Base-by-base conservation (phyloP, 768 basidiomycete genomes). In the Xerocomus spinulosus region DNA sequence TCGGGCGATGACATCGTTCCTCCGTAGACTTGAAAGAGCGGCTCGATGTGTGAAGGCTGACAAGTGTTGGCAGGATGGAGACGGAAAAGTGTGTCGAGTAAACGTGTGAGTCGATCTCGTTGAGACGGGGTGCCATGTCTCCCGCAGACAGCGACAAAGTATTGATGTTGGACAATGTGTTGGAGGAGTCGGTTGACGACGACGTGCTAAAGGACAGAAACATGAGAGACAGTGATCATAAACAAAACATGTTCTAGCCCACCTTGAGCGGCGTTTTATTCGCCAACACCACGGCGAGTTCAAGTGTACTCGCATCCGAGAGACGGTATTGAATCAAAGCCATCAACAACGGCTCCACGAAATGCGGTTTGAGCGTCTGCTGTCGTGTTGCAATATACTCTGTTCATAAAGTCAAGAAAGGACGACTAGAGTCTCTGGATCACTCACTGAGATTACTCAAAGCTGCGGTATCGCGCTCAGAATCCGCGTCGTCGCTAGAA, bases 11-110 rank as follows among this genome's bases (percentile, higher is more conserved):
- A 78, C n/a, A 87, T 62, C 0, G 87, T 87, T 2, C 87, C 94
- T 9, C 77, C 68, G 62, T 97, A 97, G 1, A 92, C 69, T 17
- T 68, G 70, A 36, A 87, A 66, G 29, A 98, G 72, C 1, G 89
- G 90, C 38, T 88, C 83, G 36, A 94, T 68, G 54, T 94, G 90
- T 3, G 80, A 85, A 9, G 83, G 76, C 62, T 95, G 94, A 58
- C 89, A 94, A 2, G 92, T 86, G 56, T 91, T 91, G 12, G 73
- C 67, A 0, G 92, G 89, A 58, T 93, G 83, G 13, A 84, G 74
- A 46, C 77, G 65, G 71, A 94, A 96, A 2, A 95, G 72, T 3
- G 69, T 66, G 37, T 81, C 73, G 4, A 94, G 67, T 1, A 89
- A 65, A n/a, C 67, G 55, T 30, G 84, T 70, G 24, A 87, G 60